Percentiles rank a stretch among this genome's conserved stretches.
Evolutionary conservation across 2,329 filamentous ascomycete species (phyloP).

Genomic region (Didymella arachidicola): DNA sequence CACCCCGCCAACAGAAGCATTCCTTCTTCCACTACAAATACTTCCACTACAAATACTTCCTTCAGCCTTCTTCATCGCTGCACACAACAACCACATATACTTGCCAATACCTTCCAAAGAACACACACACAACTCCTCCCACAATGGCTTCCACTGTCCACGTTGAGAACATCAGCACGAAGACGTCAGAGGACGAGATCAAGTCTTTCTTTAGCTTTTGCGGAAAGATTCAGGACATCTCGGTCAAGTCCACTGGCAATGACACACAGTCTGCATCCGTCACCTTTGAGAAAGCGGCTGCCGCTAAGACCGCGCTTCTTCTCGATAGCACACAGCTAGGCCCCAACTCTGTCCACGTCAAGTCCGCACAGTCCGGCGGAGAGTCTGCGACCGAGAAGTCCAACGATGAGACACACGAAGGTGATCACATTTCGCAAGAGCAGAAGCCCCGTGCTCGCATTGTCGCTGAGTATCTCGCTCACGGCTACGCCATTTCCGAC

Average conservation of each 20-base stretch:
- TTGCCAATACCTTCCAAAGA: constrained; percentile 8
- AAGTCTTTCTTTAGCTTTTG: constrained; percentile 97
- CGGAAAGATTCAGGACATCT: constrained; percentile 88
- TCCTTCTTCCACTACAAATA: constrained; percentile 10
- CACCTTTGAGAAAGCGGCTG: constrained; percentile 95
- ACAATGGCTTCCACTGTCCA: constrained; percentile 73
- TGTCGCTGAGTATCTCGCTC: constrained; percentile 93
- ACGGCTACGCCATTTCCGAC: constrained; percentile 86
- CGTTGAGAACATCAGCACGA: constrained; percentile 85
- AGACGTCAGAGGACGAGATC: constrained; percentile 89
- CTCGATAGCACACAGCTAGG: constrained; percentile 97
- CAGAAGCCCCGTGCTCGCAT: constrained; percentile 96
- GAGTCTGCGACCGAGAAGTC: constrained; percentile 68
- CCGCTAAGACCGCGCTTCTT: constrained; percentile 94
- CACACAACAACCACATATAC: background rate
- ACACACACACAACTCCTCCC: constrained; percentile 10
- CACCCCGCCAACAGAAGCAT: constrained; percentile 20
- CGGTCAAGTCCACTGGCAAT: constrained; percentile 70
- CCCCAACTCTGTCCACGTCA: constrained; percentile 76
- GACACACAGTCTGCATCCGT: constrained; percentile 86
- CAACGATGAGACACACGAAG: constrained; percentile 57
- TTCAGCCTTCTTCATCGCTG: constrained; percentile 1
- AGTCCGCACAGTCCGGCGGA: constrained; percentile 72
- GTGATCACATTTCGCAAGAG: constrained; percentile 85
- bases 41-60: constrained; percentile 9